Percentiles rank a stretch among this genome's conserved stretches.
phyloP scores from a whole-genome alignment of 1,284 basidiomycete species.

The Schizophyllum amplum region DNA sequence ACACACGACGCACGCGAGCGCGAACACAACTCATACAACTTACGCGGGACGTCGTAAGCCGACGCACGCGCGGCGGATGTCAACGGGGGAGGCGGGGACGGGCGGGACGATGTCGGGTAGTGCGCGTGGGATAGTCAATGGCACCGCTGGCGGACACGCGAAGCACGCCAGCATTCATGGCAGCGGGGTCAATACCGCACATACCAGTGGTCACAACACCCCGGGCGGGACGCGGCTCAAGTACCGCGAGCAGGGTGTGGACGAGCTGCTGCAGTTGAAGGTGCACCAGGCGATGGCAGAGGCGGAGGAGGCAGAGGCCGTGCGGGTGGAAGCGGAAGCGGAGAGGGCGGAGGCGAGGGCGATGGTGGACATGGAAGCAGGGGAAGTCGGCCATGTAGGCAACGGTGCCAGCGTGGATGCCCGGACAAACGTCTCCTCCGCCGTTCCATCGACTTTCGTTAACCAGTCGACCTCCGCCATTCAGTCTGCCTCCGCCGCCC shows the following conservation, averaged over 20 bases:
- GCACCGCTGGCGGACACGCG: too few species aligned
- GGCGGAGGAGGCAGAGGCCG: not conserved
- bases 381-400: too few species aligned
- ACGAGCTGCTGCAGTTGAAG: slow-evolving; percentile 82
- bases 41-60: slow-evolving; percentile 4
- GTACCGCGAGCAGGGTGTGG: slow-evolving; percentile 77
- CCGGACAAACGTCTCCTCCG: too few species aligned
- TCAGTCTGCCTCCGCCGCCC: too few species aligned
- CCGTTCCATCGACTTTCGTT: too few species aligned
- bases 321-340: not conserved
- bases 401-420: too few species aligned
- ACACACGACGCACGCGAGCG: too few species aligned
- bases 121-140: not conserved
- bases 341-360: too few species aligned
- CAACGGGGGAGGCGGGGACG: slow-evolving; percentile 10
- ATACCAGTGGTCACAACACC: slow-evolving; percentile 6
- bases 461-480: not conserved
- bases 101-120: too few species aligned
- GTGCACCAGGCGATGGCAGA: slow-evolving; percentile 73
- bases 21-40: not conserved
- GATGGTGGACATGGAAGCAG: too few species aligned
- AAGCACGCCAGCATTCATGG: slow-evolving; percentile 7
- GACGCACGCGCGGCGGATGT: slow-evolving; percentile 11
- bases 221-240: slow-evolving; percentile 30
- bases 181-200: too few species aligned